Conservation (phyloP, 352 stramenopile genomes). For the Globisporangium paddicum region DNA sequence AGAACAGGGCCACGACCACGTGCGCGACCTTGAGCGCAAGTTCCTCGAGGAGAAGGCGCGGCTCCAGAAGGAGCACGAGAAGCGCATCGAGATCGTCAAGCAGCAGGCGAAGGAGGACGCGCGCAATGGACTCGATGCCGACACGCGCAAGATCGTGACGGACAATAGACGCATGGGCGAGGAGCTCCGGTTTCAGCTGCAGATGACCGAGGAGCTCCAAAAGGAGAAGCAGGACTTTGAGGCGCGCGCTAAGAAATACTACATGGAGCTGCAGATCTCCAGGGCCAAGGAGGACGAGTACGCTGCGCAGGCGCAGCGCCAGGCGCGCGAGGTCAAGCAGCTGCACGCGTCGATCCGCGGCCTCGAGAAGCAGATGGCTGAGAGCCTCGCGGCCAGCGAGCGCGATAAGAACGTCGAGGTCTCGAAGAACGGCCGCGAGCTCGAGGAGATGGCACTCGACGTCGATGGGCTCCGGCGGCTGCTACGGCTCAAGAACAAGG, state of each 20-base stretch:
- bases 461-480: slow-evolving; percentile 80
- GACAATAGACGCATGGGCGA: slow-evolving; percentile 92
- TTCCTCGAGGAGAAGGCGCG: slow-evolving; percentile 86
- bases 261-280: slow-evolving; percentile 74
- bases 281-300: slow-evolving; percentile 87
- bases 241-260: slow-evolving; percentile 42
- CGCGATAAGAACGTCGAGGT: slow-evolving; percentile 51
- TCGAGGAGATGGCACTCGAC: slow-evolving; percentile 87
- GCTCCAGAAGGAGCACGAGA: slow-evolving; percentile 82
- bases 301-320: slow-evolving; percentile 70
- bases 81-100: slow-evolving; percentile 82
- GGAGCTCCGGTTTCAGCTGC: slow-evolving; percentile 90
- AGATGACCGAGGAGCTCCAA: slow-evolving; percentile 89
- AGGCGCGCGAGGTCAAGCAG: slow-evolving; percentile 71
- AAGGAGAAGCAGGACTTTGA: slow-evolving; percentile 74
- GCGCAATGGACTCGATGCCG: slow-evolving; percentile 84
- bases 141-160: slow-evolving; percentile 90
- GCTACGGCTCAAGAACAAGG: slow-evolving; percentile 91
- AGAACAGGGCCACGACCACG: slow-evolving; percentile 43
- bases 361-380: slow-evolving; percentile 72
- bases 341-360: slow-evolving; percentile 64
- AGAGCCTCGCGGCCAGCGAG: slow-evolving; percentile 62
- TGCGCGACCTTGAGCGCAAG: slow-evolving; percentile 78
- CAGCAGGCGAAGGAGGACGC: slow-evolving; percentile 87
- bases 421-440: slow-evolving; percentile 44